These are phyloP conservation scores for Exserohilum turcica DNA, from an alignment of 2,329 filamentous ascomycete genomes.

Conservation along the genomic window DNA sequence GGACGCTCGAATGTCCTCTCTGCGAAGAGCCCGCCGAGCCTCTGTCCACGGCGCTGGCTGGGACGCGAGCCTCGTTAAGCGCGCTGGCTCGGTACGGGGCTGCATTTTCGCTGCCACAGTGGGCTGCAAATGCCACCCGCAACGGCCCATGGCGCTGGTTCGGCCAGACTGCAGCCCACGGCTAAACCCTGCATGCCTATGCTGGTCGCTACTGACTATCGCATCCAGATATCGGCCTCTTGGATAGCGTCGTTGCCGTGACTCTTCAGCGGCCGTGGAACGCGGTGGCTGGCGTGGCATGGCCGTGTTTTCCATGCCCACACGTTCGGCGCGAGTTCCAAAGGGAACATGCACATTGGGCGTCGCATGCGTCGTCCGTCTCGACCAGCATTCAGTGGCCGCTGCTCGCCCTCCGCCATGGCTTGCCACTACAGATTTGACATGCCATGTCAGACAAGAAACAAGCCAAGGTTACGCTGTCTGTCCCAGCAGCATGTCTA, in stretches of 20 bases:
- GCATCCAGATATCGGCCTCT: slow-evolving; percentile 34
- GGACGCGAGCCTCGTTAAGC: no score
- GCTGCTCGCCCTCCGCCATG: no score
- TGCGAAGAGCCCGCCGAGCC: neutral
- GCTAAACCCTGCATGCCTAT: neutral
- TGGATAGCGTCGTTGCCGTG: slow-evolving; percentile 40
- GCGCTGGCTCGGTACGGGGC: neutral
- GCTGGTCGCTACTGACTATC: slow-evolving; percentile 18
- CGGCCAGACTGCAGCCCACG: neutral
- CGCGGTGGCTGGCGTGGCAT: no score
- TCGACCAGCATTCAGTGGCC: neutral
- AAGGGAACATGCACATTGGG: no score
- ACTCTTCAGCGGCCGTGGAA: slow-evolving; percentile 17
- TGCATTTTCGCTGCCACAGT: neutral
- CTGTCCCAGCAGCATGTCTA: neutral
- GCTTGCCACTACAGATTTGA: neutral
- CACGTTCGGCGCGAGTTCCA: no score
- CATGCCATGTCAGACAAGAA: neutral
- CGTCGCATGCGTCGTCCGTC: no score
- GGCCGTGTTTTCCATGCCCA: no score
- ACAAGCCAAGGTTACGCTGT: neutral
- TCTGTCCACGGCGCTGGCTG: no score
- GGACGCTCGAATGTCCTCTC: neutral
- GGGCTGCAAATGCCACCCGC: neutral
- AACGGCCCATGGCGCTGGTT: neutral